phyloP scores from a whole-genome alignment of 1,139 yeast species.

The Blastobotrys malaysiensis region DNA sequence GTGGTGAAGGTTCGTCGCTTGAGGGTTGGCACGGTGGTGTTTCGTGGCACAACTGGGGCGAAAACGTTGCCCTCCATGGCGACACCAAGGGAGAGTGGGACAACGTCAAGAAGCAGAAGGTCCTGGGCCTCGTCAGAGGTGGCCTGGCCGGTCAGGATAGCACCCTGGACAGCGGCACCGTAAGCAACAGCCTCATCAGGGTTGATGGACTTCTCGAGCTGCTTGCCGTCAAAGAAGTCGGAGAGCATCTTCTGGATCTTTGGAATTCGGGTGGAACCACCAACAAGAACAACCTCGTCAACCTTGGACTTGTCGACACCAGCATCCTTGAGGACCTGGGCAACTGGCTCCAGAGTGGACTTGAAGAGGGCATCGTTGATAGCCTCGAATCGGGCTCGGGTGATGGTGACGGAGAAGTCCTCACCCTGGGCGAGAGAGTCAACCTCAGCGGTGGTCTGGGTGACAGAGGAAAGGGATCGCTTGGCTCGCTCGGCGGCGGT shows the following conservation, averaged over 20 bases:
- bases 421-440: constrained; percentile 78
- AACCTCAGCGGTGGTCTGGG: constrained; percentile 82
- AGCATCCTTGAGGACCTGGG: constrained; percentile 79
- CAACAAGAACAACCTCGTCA: constrained; percentile 81
- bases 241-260: constrained; percentile 83
- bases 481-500: constrained; percentile 91
- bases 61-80: constrained; percentile 99
- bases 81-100: constrained; percentile 98
- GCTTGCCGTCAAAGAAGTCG: constrained; percentile 86
- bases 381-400: constrained; percentile 92
- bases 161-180: constrained; percentile 99
- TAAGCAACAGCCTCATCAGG: constrained; percentile 98
- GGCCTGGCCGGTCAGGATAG: constrained; percentile 87
- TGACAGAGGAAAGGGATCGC: constrained; percentile 81
- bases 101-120: constrained; percentile 94
- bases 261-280: constrained; percentile 95
- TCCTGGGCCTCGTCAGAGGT: constrained; percentile 97
- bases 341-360: constrained; percentile 80
- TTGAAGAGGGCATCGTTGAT: constrained; percentile 79
- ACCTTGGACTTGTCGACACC: constrained; percentile 72
- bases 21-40: constrained; percentile 99
- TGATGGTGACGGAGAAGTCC: constrained; percentile 74
- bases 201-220: constrained; percentile 81
- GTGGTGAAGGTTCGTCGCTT: constrained; percentile 99
- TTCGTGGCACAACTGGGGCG: constrained; percentile 99